These are phyloP conservation scores for Rhizopogon vesiculosus DNA, from an alignment of 768 basidiomycete genomes.

Conservation along the genomic window DNA sequence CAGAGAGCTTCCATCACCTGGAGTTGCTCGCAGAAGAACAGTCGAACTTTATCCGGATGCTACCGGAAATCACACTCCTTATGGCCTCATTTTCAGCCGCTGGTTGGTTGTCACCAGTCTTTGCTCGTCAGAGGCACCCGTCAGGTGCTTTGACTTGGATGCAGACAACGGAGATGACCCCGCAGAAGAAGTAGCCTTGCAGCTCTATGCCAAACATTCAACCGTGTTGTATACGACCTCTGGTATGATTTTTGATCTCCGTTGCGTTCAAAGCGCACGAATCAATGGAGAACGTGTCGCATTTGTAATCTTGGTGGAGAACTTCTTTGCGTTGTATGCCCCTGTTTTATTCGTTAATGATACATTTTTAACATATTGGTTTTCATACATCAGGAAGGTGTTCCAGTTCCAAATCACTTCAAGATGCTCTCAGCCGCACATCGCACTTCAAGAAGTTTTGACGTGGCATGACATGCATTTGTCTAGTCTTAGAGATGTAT, in stretches of 20 bases:
- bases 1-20: background rate
- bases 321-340: background rate
- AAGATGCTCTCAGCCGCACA: background rate
- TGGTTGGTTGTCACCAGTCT: slow-evolving; percentile 1
- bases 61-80: background rate
- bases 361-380: background rate
- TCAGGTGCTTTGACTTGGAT: slow-evolving; percentile 1
- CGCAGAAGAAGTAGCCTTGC: background rate
- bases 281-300: slow-evolving; percentile 1
- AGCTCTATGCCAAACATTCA: slow-evolving; percentile 2
- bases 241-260: slow-evolving; percentile 2
- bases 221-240: background rate
- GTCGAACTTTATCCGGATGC: slow-evolving; percentile 1
- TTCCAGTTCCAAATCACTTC: background rate
- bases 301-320: slow-evolving; percentile 1
- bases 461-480: slow-evolving; percentile 1
- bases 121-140: slow-evolving; percentile 1
- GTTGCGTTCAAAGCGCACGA: background rate
- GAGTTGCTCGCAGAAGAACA: slow-evolving; percentile 1
- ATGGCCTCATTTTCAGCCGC: background rate
- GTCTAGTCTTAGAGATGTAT: background rate
- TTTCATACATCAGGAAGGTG: background rate
- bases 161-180: background rate
- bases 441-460: background rate
- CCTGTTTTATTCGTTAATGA: background rate